Evolutionary conservation across 768 basidiomycete species (phyloP), one percentile per base, ranked within the genome.

Genomic region (Neoboletus subvelutipes): DNA sequence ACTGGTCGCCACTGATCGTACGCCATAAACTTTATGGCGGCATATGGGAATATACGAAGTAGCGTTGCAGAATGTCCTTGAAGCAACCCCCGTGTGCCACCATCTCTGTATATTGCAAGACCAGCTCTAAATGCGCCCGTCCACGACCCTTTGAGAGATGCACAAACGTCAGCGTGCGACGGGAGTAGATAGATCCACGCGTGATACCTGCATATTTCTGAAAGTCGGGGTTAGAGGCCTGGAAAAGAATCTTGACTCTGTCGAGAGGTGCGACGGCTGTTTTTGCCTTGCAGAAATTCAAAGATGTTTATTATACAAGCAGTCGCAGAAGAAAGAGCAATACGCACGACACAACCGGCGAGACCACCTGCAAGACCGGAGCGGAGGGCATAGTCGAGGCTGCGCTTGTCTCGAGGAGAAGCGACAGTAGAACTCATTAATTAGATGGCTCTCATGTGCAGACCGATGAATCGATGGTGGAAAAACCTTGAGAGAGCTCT

Each of bases 41-140:
- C 97, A 67, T 98, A 98, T 9, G 97, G 97, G 71, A 97, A 96
- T 65, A 98, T 88, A 55, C 97, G 86, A 46, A 97, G 74, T 49
- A 99, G 80, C 4, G 97, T 99, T 34, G 93, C 91, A 15, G 94
- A 94, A 72, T 99, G 97, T 8, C 97, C 97, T 78, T 97, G 95
- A 57, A 96, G 86, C 39, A 98, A 78, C 0, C 94, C 95, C 51
- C 87, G 79, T 13, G 86, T 56, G 4, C 97, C 97, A 47, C 71
- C 74, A 31, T 84, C 79, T 52, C 63, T 69, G 65, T 86, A 88
- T 60, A 99, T 96, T 57, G 83, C 78, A 40, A 75, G 78, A 29
- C 84, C 85, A 43, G 96, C 95, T 50, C 83, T 77, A 63, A 87
- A 85, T 22, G 92, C 86, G 43, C 96, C 96, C 61, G 83, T 84